Conservation (phyloP, 257 asterid species). For the Mitragyna speciosa region DNA sequence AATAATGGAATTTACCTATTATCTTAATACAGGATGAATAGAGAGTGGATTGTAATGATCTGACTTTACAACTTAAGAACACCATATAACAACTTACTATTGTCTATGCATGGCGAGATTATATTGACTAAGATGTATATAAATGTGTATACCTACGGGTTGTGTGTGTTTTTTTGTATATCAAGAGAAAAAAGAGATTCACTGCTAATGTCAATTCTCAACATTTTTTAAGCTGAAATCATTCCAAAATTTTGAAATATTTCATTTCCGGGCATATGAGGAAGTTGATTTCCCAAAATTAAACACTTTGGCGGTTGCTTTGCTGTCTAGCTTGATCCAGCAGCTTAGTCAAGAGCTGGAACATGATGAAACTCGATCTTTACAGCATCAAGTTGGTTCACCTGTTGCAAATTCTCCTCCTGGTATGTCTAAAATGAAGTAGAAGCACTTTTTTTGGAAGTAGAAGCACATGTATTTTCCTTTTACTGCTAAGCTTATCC, state of each 20-base stretch:
- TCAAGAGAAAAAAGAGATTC: background rate
- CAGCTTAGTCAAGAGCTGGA: conserved; percentile 89
- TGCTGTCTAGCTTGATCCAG: conserved; percentile 64
- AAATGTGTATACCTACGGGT: background rate
- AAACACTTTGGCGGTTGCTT: conserved; percentile 8
- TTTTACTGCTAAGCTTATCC: background rate
- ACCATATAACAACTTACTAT: background rate
- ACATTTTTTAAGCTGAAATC: background rate
- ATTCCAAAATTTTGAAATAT: background rate
- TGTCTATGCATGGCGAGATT: background rate
- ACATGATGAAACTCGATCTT: conserved; percentile 63
- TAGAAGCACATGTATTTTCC: background rate
- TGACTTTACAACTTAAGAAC: background rate
- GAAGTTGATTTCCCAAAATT: background rate
- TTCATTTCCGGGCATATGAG: background rate
- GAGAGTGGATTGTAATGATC: background rate
- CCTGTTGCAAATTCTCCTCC: conserved; percentile 91
- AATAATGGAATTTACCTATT: background rate
- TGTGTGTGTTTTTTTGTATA: background rate
- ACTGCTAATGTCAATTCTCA: background rate
- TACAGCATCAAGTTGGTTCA: conserved; percentile 72
- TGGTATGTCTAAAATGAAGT: conserved; percentile 39
- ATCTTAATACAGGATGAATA: background rate
- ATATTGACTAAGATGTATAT: background rate
- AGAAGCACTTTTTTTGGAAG: background rate